Percentiles rank a stretch among this genome's conserved stretches.
Conservation (phyloP, 2,329 filamentous ascomycete genomes). For the Fusarium pseudoanthophilum region DNA sequence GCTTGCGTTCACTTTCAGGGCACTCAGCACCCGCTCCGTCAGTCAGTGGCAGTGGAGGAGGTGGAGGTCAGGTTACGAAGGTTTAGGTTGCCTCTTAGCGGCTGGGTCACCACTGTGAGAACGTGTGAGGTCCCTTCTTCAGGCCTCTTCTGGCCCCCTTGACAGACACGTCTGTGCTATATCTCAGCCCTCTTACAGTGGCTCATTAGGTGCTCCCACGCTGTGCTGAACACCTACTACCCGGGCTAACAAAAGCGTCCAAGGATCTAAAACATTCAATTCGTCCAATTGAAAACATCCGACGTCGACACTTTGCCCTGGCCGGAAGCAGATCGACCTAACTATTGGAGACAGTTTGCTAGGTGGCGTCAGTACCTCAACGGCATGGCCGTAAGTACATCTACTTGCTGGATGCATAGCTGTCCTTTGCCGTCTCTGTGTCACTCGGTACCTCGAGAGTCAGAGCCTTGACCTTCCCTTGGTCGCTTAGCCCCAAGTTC, state of each 20-base stretch:
- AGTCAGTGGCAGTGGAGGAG: slow-evolving; percentile 32
- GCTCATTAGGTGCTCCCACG: slow-evolving; percentile 16
- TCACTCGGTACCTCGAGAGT: slow-evolving; percentile 29
- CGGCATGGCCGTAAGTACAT: slow-evolving; percentile 38
- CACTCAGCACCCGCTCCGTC: slow-evolving; percentile 6
- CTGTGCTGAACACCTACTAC: neutral
- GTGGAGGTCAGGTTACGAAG: slow-evolving; percentile 52
- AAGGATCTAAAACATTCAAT: slow-evolving; percentile 11
- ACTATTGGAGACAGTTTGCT: slow-evolving; percentile 31
- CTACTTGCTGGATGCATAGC: slow-evolving; percentile 8
- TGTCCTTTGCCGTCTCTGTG: slow-evolving; percentile 31
- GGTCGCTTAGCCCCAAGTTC: slow-evolving; percentile 35
- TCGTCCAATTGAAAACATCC: slow-evolving; percentile 38
- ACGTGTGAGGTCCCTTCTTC: slow-evolving; percentile 3
- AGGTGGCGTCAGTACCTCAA: slow-evolving; percentile 34
- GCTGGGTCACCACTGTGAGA: slow-evolving; percentile 35
- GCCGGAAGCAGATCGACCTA: slow-evolving; percentile 43
- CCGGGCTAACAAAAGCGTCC: slow-evolving; percentile 5
- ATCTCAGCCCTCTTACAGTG: slow-evolving; percentile 40
- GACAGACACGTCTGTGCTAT: slow-evolving; percentile 24
- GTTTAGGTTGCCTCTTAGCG: slow-evolving; percentile 51
- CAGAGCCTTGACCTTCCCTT: slow-evolving; percentile 28
- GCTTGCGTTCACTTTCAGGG: slow-evolving; percentile 32
- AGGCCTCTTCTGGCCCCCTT: slow-evolving; percentile 24
- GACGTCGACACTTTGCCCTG: slow-evolving; percentile 37